phyloP scores from a whole-genome alignment of 805 yeast genomes.

The Torulaspora delbrueckii region DNA sequence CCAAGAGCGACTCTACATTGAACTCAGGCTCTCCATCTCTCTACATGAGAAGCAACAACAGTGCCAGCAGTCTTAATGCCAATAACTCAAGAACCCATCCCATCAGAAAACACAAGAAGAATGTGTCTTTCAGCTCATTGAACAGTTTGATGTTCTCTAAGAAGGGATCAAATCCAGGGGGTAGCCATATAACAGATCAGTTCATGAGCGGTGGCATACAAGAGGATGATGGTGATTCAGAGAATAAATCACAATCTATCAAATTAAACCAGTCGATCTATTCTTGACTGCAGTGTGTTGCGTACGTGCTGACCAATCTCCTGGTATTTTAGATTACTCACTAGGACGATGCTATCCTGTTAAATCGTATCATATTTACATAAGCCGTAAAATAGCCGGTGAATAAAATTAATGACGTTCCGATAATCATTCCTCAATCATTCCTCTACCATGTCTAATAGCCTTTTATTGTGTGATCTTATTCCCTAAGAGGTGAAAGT shows the following conservation, averaged over 20 bases:
- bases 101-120: slow-evolving; percentile 32
- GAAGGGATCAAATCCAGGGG: slow-evolving; percentile 22
- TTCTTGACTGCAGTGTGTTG: slow-evolving; percentile 11
- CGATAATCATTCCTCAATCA: neutral
- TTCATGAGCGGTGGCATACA: slow-evolving; percentile 30
- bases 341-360: neutral
- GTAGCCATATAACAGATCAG: slow-evolving; percentile 23
- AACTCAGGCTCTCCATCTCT: slow-evolving; percentile 10
- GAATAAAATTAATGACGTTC: slow-evolving; percentile 2
- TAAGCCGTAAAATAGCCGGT: neutral
- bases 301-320: neutral
- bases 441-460: neutral
- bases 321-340: neutral
- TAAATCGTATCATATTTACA: neutral
- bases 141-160: slow-evolving; percentile 35
- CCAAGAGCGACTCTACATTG: slow-evolving; percentile 6
- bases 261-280: slow-evolving; percentile 32
- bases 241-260: slow-evolving; percentile 17
- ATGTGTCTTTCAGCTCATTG: slow-evolving; percentile 34
- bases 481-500: slow-evolving; percentile 50
- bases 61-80: slow-evolving; percentile 22
- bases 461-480: slow-evolving; percentile 13
- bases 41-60: slow-evolving; percentile 23
- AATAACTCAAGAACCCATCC: slow-evolving; percentile 26
- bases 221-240: slow-evolving; percentile 28